These are phyloP conservation scores for Phytopythium sindhum DNA, from an alignment of 352 stramenopile species.

Conservation along the genomic window DNA sequence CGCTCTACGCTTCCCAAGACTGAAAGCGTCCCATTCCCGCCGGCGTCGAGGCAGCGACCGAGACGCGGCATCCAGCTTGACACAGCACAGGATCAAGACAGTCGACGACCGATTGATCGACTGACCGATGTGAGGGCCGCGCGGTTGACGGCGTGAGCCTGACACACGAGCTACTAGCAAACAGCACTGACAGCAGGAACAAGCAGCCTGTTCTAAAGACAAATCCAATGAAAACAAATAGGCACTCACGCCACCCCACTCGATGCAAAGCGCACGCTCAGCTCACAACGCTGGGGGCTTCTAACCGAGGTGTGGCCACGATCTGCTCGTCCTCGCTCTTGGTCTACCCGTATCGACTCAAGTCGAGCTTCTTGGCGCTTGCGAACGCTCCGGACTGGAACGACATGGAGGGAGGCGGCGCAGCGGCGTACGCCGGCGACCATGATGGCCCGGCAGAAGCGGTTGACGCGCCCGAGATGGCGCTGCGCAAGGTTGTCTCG, in stretches of 20 bases:
- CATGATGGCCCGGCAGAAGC: not conserved
- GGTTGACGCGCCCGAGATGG: conserved; percentile 26
- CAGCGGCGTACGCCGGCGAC: not conserved
- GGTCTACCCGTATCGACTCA: conserved; percentile 45
- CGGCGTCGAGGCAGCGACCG: not conserved
- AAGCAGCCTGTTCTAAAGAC: not conserved
- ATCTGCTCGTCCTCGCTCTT: not conserved
- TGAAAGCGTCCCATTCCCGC: not conserved
- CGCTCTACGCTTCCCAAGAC: not conserved
- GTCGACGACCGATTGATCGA: not conserved
- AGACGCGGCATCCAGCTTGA: not conserved
- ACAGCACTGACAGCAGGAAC: not conserved
- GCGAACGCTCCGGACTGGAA: conserved; percentile 10
- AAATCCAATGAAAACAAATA: not conserved
- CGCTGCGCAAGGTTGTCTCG: conserved; percentile 38
- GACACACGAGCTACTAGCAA: not conserved
- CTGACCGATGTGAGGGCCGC: not conserved
- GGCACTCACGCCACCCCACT: not conserved
- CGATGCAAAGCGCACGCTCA: not conserved
- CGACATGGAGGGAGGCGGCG: not conserved
- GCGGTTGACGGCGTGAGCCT: not conserved
- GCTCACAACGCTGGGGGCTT: not conserved
- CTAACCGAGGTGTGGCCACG: not conserved
- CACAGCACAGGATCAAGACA: not conserved
- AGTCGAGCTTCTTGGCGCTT: conserved; percentile 29